Conservation (phyloP, 129 eudicot species). For the Centaurea solstitialis region DNA sequence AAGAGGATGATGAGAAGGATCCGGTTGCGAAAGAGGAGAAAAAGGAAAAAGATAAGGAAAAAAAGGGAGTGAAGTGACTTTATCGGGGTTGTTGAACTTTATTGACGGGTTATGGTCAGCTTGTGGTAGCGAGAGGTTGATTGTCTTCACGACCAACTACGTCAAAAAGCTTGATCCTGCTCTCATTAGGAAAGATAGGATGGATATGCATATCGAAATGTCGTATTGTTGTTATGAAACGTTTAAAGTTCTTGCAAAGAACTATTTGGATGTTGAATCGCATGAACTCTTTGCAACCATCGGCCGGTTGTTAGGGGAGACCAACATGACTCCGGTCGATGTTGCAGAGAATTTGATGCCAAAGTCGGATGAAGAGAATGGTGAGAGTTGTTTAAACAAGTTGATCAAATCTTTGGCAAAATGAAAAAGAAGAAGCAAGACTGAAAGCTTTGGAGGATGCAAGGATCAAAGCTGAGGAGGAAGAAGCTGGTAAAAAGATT, state of each 20-base stretch:
- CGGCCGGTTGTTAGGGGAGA: conserved; percentile 18
- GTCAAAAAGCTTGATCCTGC: conserved; percentile 47
- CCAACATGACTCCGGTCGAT: conserved; percentile 59
- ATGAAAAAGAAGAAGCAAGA: conserved; percentile 48
- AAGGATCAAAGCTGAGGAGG: not conserved
- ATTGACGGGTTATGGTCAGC: conserved; percentile 72
- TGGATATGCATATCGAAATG: conserved; percentile 45
- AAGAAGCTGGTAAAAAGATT: conserved; percentile 4
- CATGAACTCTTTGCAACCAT: conserved; percentile 32
- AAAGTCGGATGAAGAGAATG: conserved; percentile 46
- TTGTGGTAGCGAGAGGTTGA: conserved; percentile 59
- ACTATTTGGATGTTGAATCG: conserved; percentile 37
- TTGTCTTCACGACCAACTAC: conserved; percentile 60
- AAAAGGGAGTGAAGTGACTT: conserved; percentile 49
- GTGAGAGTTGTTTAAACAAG: conserved; percentile 37
- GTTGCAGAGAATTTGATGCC: conserved; percentile 71
- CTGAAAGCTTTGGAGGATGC: conserved; percentile 18
- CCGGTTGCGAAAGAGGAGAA: conserved; percentile 7
- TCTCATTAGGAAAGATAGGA: conserved; percentile 33
- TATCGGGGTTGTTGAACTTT: conserved; percentile 53
- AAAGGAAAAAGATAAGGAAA: not conserved
- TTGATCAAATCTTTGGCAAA: conserved; percentile 39
- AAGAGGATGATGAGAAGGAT: conserved; percentile 21
- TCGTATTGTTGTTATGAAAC: conserved; percentile 37
- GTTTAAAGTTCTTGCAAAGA: conserved; percentile 33